A percentile compares a stretch with the other conserved stretches of the same genome.
Conservation (phyloP, 495 filamentous ascomycete genomes). For the Usnea hakonensis region DNA sequence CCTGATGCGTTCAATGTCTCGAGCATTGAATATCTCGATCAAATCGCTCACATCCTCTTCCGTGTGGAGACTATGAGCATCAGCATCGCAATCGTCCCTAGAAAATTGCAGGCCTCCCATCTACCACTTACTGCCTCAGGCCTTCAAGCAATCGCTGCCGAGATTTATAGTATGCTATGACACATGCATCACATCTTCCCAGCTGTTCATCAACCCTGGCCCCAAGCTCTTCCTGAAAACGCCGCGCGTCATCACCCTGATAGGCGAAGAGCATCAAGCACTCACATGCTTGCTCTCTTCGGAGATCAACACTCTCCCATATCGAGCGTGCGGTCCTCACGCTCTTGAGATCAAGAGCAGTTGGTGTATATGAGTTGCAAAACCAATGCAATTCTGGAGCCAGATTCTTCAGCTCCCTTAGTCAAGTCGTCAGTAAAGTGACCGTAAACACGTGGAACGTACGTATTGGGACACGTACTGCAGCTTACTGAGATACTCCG, state of each 20-base stretch:
- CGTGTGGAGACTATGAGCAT: conserved; percentile 41
- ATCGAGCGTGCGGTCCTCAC: conserved; percentile 18
- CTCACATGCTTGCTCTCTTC: conserved; percentile 52
- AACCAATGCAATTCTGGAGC: conserved; percentile 24
- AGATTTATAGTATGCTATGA: conserved; percentile 69
- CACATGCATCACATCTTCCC: conserved; percentile 68
- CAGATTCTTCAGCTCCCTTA: conserved; percentile 19
- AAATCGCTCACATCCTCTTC: conserved; percentile 55
- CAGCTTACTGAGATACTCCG: conserved; percentile 20
- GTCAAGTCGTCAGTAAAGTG: conserved; percentile 3
- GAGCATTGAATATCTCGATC: conserved; percentile 45
- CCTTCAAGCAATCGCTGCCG: conserved; percentile 55
- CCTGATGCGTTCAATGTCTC: conserved; percentile 57
- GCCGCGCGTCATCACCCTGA: conserved; percentile 50
- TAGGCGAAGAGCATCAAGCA: conserved; percentile 63
- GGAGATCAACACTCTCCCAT: conserved; percentile 39
- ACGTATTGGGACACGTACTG: conserved; percentile 12
- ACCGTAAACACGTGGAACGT: too few species aligned
- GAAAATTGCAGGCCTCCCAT: background rate
- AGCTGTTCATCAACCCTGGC: conserved; percentile 48
- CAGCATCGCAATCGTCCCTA: background rate
- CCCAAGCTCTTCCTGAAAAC: conserved; percentile 52
- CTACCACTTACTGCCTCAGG: conserved; percentile 42
- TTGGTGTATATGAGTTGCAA: conserved; percentile 8
- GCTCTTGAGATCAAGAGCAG: background rate